Evolutionary conservation across 1,284 basidiomycete genomes (phyloP), one percentile per base, ranked within the genome.

Genomic region (Ganoderma lucidum): DNA sequence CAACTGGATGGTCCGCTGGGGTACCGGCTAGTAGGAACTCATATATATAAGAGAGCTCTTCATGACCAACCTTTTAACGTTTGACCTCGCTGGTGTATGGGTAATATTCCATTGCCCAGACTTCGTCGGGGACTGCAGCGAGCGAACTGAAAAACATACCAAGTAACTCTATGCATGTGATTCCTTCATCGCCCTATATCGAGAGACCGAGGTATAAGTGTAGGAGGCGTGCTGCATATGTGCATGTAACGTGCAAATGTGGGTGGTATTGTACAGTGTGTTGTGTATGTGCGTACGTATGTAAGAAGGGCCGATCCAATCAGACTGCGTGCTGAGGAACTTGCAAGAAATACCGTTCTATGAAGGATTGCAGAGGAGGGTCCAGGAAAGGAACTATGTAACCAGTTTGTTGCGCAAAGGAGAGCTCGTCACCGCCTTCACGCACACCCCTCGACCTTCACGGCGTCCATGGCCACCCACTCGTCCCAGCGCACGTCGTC

Each of bases 401-500:
- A 44, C 32, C 48, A 64, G 53, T 30, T 28, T 66, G n/a, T 28
- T 66, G 58, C 42, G 48, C 65, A 53, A 23, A 62, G 39, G 19
- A 32, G 30, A 15, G 23, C 9, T 42, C 45, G 23, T n/a, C 39
- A n/a, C 14, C 35, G 14, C 42, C 42, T 5, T 73, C 62, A 66
- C 9, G 44, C 56, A 41, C 63, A 66, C 35, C 60, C 63, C 55
- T 64, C 71, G 56, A 71, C 69, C 28, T 63, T 68, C 41, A 41
- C 72, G 12, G 70, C 71, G 41, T 77, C 76, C 39, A 61, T 42
- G 59, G 59, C 23, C 59, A 78, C 71, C 79, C 79, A 80, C 28
- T 80, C 77, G 28, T 76, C 75, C 78, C 78, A 78, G 35, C 66
- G 68, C 42, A 78, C 71, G 45, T 79, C 78, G 55, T 78, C 77